Evolutionary conservation across 371 early-diverging fungal genomes (phyloP).

Genomic region (Nematocida minor): DNA sequence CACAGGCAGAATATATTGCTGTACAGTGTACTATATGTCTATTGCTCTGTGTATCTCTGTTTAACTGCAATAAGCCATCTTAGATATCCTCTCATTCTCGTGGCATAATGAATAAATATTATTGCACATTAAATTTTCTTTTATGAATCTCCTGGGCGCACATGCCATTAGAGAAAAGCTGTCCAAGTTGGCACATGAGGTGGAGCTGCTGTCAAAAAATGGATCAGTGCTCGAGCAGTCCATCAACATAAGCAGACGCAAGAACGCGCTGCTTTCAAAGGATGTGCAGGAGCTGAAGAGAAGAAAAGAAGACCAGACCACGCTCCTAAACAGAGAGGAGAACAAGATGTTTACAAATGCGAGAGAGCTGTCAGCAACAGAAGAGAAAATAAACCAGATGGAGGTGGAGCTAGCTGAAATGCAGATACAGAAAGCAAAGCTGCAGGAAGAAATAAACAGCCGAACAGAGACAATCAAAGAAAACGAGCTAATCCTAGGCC

Average conservation of each 20-base stretch:
- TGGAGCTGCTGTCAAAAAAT: slow-evolving; percentile 1
- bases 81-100: background rate
- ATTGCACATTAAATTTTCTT: background rate
- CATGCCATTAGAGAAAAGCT: slow-evolving; percentile 26
- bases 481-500: slow-evolving; percentile 17
- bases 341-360: slow-evolving; percentile 33
- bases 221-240: background rate
- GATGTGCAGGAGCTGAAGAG: slow-evolving; percentile 33
- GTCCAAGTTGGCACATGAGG: background rate
- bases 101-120: background rate
- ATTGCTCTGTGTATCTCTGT: too few relatives aligned
- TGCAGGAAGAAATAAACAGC: background rate
- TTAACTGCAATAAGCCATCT: background rate
- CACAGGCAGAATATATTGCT: too few relatives aligned
- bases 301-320: slow-evolving; percentile 44
- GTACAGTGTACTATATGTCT: too few relatives aligned
- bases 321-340: slow-evolving; percentile 38
- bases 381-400: slow-evolving; percentile 32
- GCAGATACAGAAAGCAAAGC: background rate
- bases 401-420: slow-evolving; percentile 36
- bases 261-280: slow-evolving; percentile 20
- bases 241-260: slow-evolving; percentile 15
- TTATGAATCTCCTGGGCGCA: background rate
- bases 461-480: slow-evolving; percentile 21
- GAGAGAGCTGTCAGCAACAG: slow-evolving; percentile 3